Percentiles rank a stretch among this genome's conserved stretches.
Conservation (phyloP, 108 stramenopile genomes). For the Schizochytrium sp. region DNA sequence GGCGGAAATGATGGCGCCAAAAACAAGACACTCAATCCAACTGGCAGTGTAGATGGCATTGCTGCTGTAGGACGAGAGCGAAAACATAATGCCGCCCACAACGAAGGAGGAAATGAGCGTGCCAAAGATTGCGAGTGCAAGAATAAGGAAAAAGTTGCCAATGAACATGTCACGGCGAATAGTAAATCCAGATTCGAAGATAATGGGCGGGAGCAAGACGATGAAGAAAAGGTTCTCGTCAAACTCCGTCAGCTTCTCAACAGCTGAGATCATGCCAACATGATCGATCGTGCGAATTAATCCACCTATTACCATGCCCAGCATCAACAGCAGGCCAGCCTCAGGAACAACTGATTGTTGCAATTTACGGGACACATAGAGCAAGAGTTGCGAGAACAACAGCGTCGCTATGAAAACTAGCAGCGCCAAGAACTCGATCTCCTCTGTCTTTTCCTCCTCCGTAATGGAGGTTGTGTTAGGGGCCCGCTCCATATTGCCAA, state of each 20-base stretch:
- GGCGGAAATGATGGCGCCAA: slow-evolving; percentile 85
- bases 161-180: slow-evolving; percentile 77
- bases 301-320: slow-evolving; percentile 78
- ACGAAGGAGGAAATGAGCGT: slow-evolving; percentile 78
- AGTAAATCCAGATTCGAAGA: slow-evolving; percentile 87
- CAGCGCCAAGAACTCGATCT: slow-evolving; percentile 49
- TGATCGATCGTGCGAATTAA: slow-evolving; percentile 70
- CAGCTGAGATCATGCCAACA: slow-evolving; percentile 43
- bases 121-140: slow-evolving; percentile 80
- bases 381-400: slow-evolving; percentile 39
- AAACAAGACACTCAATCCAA: slow-evolving; percentile 78
- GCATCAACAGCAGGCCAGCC: slow-evolving; percentile 78
- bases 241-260: slow-evolving; percentile 74
- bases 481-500: not conserved
- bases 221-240: slow-evolving; percentile 83
- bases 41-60: slow-evolving; percentile 65
- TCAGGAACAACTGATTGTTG: slow-evolving; percentile 77
- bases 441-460: slow-evolving; percentile 48
- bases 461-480: not conserved
- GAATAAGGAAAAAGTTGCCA: slow-evolving; percentile 78
- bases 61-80: slow-evolving; percentile 26
- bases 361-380: slow-evolving; percentile 49
- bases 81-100: slow-evolving; percentile 75
- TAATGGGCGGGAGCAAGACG: slow-evolving; percentile 85
- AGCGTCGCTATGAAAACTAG: slow-evolving; percentile 57